These are phyloP conservation scores for Tephrocybe sp. DNA, from an alignment of 768 basidiomycete species.

Conservation along the genomic window DNA sequence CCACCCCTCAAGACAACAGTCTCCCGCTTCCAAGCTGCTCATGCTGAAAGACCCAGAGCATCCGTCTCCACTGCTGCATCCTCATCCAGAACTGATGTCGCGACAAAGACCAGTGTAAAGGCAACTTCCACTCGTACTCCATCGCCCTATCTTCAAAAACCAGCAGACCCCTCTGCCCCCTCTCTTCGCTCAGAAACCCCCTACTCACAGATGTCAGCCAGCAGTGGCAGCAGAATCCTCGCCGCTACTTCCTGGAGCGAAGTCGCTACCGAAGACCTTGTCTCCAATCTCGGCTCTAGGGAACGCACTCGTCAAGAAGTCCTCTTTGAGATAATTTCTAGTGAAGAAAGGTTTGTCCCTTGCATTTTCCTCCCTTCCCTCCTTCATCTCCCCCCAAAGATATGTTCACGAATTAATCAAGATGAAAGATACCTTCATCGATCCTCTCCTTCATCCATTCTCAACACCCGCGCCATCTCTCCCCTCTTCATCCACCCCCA, in stretches of 20 bases:
- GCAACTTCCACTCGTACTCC: constrained; percentile 62
- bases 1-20: constrained; percentile 58
- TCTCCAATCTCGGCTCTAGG: constrained; percentile 87
- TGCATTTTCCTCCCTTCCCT: not conserved
- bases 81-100: constrained; percentile 63
- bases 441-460: constrained; percentile 85
- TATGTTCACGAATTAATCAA: constrained; percentile 88
- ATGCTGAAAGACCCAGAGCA: constrained; percentile 68
- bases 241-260: constrained; percentile 89
- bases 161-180: constrained; percentile 45
- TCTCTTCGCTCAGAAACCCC: constrained; percentile 81
- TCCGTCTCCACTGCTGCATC: constrained; percentile 63
- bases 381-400: constrained; percentile 40
- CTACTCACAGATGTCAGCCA: constrained; percentile 73
- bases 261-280: constrained; percentile 90
- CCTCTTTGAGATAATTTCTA: constrained; percentile 93
- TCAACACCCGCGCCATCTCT: constrained; percentile 45
- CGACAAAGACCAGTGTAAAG: constrained; percentile 38
- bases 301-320: constrained; percentile 97
- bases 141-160: constrained; percentile 56
- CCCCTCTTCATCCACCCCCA: constrained; percentile 53
- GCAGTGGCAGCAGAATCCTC: constrained; percentile 67
- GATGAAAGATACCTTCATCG: constrained; percentile 93
- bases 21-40: constrained; percentile 73
- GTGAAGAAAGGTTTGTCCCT: constrained; percentile 77